These are phyloP conservation scores for Agrocybe pediades DNA, from an alignment of 768 basidiomycete species.

Conservation along the genomic window DNA sequence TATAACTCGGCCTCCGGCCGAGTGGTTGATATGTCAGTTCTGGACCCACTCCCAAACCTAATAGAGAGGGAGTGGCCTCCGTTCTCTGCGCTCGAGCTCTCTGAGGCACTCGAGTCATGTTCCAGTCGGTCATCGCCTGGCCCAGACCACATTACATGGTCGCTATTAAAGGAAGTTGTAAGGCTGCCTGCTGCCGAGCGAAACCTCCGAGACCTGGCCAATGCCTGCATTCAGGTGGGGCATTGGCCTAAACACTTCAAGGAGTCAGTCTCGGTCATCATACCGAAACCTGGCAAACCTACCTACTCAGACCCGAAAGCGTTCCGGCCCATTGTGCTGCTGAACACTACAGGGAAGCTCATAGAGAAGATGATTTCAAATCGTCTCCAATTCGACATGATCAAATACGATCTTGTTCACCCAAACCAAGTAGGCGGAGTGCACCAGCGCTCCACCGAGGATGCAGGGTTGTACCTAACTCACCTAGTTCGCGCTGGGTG, in stretches of 20 bases:
- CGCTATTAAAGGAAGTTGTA: no score
- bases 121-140: neutral
- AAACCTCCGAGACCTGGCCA: neutral
- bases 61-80: constrained; percentile 25
- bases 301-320: constrained; percentile 9
- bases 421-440: no score
- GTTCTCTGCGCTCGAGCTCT: constrained; percentile 21
- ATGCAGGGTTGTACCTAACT: no score
- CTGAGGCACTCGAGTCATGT: constrained; percentile 2
- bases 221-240: constrained; percentile 3
- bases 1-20: no score
- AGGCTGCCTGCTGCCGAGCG: no score
- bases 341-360: constrained; percentile 14
- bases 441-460: no score
- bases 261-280: constrained; percentile 16
- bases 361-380: constrained; percentile 14
- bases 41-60: no score
- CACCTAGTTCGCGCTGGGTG: no score
- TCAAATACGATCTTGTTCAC: neutral
- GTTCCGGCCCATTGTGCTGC: constrained; percentile 12
- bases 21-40: no score
- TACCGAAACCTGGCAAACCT: constrained; percentile 14
- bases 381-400: constrained; percentile 3
- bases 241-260: constrained; percentile 12
- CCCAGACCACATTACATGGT: neutral